Percentiles rank a stretch among this genome's conserved stretches.
These are phyloP conservation scores for Tarenaya hassleriana DNA, from an alignment of 345 rosid species.

Conservation along the genomic window DNA sequence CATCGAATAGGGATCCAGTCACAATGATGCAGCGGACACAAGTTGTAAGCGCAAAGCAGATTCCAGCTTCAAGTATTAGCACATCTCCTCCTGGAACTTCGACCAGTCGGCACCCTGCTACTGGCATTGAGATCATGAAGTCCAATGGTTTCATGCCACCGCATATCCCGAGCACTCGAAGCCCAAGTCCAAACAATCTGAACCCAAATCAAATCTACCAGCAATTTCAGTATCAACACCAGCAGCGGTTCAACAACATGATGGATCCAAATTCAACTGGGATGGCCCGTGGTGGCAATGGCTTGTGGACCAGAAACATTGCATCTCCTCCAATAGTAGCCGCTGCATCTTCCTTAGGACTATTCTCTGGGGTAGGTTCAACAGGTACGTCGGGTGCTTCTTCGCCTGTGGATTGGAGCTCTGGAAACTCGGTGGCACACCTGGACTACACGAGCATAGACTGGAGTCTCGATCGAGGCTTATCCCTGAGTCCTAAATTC, in stretches of 20 bases:
- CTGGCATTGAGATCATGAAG: slow-evolving; percentile 43
- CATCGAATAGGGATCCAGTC: slow-evolving; percentile 51
- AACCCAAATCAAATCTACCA: not conserved
- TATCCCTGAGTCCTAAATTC: slow-evolving; percentile 33
- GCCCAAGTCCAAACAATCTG: slow-evolving; percentile 10
- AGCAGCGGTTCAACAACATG: slow-evolving; percentile 35
- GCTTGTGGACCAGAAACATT: slow-evolving; percentile 43
- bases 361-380: slow-evolving; percentile 62
- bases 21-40: slow-evolving; percentile 67
- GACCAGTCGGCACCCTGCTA: slow-evolving; percentile 45
- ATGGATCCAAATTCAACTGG: slow-evolving; percentile 38
- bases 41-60: slow-evolving; percentile 42
- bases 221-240: not conserved
- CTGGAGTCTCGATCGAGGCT: slow-evolving; percentile 69
- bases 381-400: slow-evolving; percentile 49
- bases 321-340: slow-evolving; percentile 44
- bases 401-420: slow-evolving; percentile 71
- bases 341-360: slow-evolving; percentile 76
- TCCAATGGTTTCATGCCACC: slow-evolving; percentile 46
- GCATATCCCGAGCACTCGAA: slow-evolving; percentile 35
- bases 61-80: slow-evolving; percentile 41
- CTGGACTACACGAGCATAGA: slow-evolving; percentile 63
- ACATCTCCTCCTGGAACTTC: slow-evolving; percentile 42
- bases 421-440: slow-evolving; percentile 44
- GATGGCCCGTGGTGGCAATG: slow-evolving; percentile 42